These are phyloP conservation scores for Mycena chlorophos DNA, from an alignment of 768 basidiomycete species.

Conservation along the genomic window DNA sequence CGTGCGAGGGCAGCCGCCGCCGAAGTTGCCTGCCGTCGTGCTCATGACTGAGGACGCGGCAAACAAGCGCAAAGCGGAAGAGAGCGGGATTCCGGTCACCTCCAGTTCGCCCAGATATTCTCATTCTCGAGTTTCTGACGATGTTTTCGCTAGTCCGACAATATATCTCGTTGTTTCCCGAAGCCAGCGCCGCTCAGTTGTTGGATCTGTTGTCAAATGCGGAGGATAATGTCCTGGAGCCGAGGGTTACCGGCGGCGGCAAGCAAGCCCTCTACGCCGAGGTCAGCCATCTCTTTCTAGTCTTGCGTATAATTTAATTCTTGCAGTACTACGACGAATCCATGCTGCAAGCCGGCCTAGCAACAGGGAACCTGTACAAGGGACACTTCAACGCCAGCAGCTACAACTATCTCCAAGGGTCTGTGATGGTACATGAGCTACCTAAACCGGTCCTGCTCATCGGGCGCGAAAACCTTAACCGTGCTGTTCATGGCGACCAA, in stretches of 20 bases:
- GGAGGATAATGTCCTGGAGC: constrained; percentile 63
- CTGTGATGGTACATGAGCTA: constrained; percentile 71
- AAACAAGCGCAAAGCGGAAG: constrained; percentile 75
- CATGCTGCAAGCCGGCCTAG: constrained; percentile 77
- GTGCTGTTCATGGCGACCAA: constrained; percentile 89
- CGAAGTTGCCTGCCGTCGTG: constrained; percentile 60
- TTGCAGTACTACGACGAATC: constrained; percentile 75
- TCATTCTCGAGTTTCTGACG: neutral
- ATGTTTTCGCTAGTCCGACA: constrained; percentile 54
- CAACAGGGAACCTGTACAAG: constrained; percentile 81
- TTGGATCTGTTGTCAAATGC: constrained; percentile 79
- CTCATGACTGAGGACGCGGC: constrained; percentile 89
- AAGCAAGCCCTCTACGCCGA: constrained; percentile 73
- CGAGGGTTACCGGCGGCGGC: constrained; percentile 54
- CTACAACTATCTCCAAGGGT: constrained; percentile 94
- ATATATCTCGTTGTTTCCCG: constrained; percentile 77
- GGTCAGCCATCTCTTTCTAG: constrained; percentile 39
- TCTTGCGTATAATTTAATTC: neutral
- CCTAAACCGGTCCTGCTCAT: constrained; percentile 79
- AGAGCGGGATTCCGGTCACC: constrained; percentile 56
- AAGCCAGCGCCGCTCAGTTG: constrained; percentile 52
- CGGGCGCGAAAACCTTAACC: constrained; percentile 93
- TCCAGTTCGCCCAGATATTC: constrained; percentile 50
- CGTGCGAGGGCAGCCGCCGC: constrained; percentile 48
- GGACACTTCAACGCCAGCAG: constrained; percentile 94